phyloP scores from a whole-genome alignment of 2,329 filamentous ascomycete genomes.

The Dothistroma septosporum region DNA sequence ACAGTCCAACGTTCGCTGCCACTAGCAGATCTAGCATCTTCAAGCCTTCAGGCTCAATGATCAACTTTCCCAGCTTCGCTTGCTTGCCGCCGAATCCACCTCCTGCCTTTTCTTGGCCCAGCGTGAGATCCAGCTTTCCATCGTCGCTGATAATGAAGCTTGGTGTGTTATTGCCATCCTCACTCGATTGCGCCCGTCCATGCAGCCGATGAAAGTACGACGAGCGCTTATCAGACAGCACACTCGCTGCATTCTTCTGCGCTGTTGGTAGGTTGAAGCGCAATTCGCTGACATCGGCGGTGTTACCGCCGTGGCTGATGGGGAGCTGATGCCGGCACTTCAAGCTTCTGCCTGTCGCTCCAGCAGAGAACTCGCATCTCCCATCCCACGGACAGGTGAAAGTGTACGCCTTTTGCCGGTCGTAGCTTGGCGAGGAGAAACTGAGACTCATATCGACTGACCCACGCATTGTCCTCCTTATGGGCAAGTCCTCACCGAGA shows the following conservation, averaged over 20 bases:
- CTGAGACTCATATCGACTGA: conserved; percentile 12
- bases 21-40: conserved; percentile 95
- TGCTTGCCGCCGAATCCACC: conserved; percentile 80
- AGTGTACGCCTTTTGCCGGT: conserved; percentile 58
- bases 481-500: conserved; percentile 9
- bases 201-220: conserved; percentile 23
- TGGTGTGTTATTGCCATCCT: conserved; percentile 14
- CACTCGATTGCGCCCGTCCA: conserved; percentile 10
- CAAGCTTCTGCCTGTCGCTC: conserved; percentile 60
- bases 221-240: conserved; percentile 30
- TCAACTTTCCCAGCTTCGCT: conserved; percentile 89
- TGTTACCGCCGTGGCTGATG: conserved; percentile 30
- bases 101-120: conserved; percentile 79
- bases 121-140: conserved; percentile 62
- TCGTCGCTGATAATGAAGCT: conserved; percentile 32
- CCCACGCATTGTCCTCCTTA: conserved; percentile 16
- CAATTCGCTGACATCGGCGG: conserved; percentile 69
- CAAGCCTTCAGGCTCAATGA: conserved; percentile 80
- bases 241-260: conserved; percentile 27
- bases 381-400: conserved; percentile 86
- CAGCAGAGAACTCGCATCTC: conserved; percentile 78
- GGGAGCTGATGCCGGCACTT: conserved; percentile 31
- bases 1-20: conserved; percentile 84
- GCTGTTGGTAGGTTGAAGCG: conserved; percentile 78
- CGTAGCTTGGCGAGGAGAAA: conserved; percentile 21